These are phyloP conservation scores for Podosphaera fusca DNA, from an alignment of 2,329 filamentous ascomycete genomes.

Conservation along the genomic window DNA sequence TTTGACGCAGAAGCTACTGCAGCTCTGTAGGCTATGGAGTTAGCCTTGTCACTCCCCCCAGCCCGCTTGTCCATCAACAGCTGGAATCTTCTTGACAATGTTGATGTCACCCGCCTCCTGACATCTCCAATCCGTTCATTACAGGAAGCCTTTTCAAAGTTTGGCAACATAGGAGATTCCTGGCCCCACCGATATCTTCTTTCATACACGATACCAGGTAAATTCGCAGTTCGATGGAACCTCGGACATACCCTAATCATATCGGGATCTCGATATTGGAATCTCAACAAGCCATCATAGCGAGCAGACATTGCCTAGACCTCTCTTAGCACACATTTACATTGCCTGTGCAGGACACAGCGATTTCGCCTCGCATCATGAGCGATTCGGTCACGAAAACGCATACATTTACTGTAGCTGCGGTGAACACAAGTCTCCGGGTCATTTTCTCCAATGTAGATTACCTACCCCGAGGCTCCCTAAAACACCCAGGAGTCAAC, in stretches of 20 bases:
- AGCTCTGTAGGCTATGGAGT: neutral
- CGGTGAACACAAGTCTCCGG: neutral
- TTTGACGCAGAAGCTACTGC: neutral
- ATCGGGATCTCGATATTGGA: neutral
- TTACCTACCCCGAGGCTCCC: no score
- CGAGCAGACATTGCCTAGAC: neutral
- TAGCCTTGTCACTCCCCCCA: neutral
- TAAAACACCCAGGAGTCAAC: no score
- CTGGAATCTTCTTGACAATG: neutral
- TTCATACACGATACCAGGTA: neutral
- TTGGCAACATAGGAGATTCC: neutral
- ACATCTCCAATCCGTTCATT: neutral
- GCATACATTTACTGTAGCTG: neutral
- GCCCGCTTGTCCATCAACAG: neutral
- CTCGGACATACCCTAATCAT: neutral
- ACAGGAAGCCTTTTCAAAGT: neutral
- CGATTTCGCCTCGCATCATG: neutral
- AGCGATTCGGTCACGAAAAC: neutral
- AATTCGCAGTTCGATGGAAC: neutral
- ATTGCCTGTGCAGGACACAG: neutral
- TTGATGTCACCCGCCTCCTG: neutral
- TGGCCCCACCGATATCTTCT: neutral
- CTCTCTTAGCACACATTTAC: neutral
- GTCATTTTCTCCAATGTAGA: neutral
- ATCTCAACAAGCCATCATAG: neutral